Percentiles rank a stretch among this genome's conserved stretches.
phyloP scores from a whole-genome alignment of 331 rosid genomes.

The Quercus tomentella region DNA sequence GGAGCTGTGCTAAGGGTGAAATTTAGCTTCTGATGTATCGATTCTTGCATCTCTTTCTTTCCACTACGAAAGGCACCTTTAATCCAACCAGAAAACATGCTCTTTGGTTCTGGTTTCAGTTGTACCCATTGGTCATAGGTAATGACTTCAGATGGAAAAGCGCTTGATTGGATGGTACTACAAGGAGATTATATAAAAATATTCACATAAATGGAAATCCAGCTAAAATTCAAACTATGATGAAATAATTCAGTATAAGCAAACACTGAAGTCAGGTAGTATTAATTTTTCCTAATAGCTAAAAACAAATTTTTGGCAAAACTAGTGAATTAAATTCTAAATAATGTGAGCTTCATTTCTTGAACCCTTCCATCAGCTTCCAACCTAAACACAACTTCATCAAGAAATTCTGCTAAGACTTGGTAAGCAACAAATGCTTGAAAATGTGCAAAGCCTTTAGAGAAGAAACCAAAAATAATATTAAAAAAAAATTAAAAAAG shows the following conservation, averaged over 20 bases:
- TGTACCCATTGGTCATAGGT: conserved; percentile 61
- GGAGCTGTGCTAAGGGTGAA: conserved; percentile 77
- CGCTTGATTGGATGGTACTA: conserved; percentile 46
- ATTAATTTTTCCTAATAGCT: neutral
- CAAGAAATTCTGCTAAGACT: neutral
- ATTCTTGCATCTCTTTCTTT: conserved; percentile 70
- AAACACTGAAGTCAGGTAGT: neutral
- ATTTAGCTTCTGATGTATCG: conserved; percentile 57
- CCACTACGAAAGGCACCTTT: conserved; percentile 61
- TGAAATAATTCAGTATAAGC: neutral
- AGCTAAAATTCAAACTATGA: neutral
- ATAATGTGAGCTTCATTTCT: neutral
- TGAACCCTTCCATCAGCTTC: conserved; percentile 7
- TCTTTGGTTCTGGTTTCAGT: conserved; percentile 66
- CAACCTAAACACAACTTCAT: neutral
- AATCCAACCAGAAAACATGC: conserved; percentile 63
- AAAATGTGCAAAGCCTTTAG: neutral
- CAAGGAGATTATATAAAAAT: conserved; percentile 12
- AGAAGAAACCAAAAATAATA: neutral
- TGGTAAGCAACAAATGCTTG: neutral
- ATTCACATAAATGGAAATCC: neutral
- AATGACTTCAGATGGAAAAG: conserved; percentile 74
- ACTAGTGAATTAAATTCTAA: neutral
- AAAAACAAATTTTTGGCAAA: neutral
- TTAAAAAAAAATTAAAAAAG: neutral